A percentile compares a stretch with the other conserved stretches of the same genome.
phyloP scores from a whole-genome alignment of 176 grass and related monocot genomes.

The Raddia distichophylla region DNA sequence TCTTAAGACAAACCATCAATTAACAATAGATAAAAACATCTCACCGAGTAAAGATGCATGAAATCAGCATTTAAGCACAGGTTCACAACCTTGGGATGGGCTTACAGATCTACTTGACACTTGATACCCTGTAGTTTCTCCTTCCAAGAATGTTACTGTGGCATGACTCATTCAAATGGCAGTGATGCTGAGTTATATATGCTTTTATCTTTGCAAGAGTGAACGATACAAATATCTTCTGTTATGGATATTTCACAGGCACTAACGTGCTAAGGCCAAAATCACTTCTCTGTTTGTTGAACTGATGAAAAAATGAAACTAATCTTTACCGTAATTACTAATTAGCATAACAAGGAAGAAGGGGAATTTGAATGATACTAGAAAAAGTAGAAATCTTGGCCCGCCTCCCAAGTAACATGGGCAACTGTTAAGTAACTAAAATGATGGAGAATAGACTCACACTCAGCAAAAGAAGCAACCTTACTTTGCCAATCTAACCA shows the following conservation, averaged over 20 bases:
- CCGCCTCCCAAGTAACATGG: not conserved
- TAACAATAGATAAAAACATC: not conserved
- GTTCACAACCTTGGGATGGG: not conserved
- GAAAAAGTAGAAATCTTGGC: conserved; percentile 1
- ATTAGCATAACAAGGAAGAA: not conserved
- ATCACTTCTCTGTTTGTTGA: not conserved
- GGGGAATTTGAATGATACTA: not conserved
- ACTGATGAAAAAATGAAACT: conserved; percentile 11
- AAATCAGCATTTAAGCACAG: not conserved
- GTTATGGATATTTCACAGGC: not conserved
- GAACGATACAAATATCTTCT: not conserved
- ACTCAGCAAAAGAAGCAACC: not conserved
- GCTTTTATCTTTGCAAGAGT: not conserved
- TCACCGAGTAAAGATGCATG: conserved; percentile 6
- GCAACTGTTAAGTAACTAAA: not conserved
- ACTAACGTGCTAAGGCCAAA: not conserved
- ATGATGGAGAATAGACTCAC: not conserved
- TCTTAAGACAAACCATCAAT: not conserved
- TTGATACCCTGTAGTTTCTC: conserved; percentile 8
- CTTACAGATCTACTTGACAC: conserved; percentile 11
- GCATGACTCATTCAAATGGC: not conserved
- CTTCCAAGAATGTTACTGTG: not conserved
- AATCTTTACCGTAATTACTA: not conserved
- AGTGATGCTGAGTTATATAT: not conserved
- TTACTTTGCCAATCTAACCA: conserved; percentile 1